Evolutionary conservation across 78 protist genomes (phyloP).

Genomic region (Guillardia theta): DNA sequence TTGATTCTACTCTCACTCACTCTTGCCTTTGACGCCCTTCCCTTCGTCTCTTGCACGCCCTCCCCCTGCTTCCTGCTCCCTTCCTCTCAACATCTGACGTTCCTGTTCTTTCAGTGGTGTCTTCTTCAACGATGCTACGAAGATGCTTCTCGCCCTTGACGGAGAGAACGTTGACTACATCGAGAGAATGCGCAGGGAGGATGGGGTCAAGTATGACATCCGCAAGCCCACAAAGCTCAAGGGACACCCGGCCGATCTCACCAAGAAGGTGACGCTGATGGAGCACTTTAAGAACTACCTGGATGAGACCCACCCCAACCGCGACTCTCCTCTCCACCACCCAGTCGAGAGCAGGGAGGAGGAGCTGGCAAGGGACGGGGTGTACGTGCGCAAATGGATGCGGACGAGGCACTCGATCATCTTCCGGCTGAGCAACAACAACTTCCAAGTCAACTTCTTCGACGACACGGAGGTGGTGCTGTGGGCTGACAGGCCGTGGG

Average conservation of each 20-base stretch:
- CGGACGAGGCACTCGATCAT: slow-evolving; percentile 76
- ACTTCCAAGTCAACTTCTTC: slow-evolving; percentile 61
- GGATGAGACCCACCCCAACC: slow-evolving; percentile 35
- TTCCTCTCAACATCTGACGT: no score
- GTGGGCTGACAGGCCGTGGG: slow-evolving; percentile 20
- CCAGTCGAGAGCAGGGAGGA: neutral
- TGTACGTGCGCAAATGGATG: slow-evolving; percentile 85
- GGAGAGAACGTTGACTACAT: neutral
- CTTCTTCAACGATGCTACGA: slow-evolving; percentile 83
- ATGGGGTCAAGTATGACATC: neutral
- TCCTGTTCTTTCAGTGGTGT: no score
- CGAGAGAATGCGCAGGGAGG: slow-evolving; percentile 19
- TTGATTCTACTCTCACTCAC: no score
- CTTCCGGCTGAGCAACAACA: slow-evolving; percentile 71
- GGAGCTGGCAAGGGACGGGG: slow-evolving; percentile 29
- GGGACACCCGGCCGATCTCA: slow-evolving; percentile 45
- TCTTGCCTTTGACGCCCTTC: no score
- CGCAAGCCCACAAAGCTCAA: neutral
- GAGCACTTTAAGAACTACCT: slow-evolving; percentile 76
- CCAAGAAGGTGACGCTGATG: slow-evolving; percentile 82
- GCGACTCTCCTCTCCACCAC: neutral
- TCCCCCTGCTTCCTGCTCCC: no score
- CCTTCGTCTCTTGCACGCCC: no score
- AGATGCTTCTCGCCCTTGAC: slow-evolving; percentile 36
- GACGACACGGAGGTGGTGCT: slow-evolving; percentile 73